Percentiles rank a stretch among this genome's conserved stretches.
Conservation (phyloP, 1,284 basidiomycete genomes). For the Vanrija sp. region DNA sequence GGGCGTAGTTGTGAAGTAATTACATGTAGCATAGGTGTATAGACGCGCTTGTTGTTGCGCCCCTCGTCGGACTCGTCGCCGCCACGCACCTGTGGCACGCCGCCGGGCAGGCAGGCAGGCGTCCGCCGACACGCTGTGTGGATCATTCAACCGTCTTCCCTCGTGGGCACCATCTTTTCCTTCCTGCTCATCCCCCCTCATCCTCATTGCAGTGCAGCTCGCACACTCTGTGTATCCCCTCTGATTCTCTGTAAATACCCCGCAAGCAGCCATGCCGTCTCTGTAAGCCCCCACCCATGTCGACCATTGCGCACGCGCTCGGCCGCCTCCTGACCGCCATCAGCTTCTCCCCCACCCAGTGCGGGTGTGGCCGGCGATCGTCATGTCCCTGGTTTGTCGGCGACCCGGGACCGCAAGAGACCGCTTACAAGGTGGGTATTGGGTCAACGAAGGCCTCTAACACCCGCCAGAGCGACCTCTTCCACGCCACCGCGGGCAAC, state of each 20-base stretch:
- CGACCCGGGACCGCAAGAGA: constrained; percentile 15
- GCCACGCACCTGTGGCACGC: too few species aligned
- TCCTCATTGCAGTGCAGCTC: too few species aligned
- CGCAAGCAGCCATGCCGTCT: background rate
- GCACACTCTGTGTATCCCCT: too few species aligned
- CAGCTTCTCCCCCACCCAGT: background rate
- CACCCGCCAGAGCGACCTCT: constrained; percentile 11
- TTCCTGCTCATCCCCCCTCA: too few species aligned
- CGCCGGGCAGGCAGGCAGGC: too few species aligned
- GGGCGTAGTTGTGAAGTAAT: background rate
- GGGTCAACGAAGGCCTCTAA: background rate
- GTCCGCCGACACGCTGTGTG: too few species aligned
- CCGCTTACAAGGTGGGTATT: constrained; percentile 13
- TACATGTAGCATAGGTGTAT: background rate
- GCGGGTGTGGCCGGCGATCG: background rate
- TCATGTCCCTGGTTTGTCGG: constrained; percentile 16
- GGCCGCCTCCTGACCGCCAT: background rate
- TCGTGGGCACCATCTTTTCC: too few species aligned
- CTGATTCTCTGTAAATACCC: too few species aligned
- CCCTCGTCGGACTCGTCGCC: too few species aligned
- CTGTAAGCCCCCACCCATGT: too few species aligned
- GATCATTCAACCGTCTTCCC: too few species aligned
- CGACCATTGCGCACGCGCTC: background rate
- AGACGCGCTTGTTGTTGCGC: too few species aligned
- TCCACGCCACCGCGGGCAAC: constrained; percentile 15